These are phyloP conservation scores for Trichaptum fuscoviolaceum DNA, from an alignment of 768 basidiomycete species.

Conservation along the genomic window DNA sequence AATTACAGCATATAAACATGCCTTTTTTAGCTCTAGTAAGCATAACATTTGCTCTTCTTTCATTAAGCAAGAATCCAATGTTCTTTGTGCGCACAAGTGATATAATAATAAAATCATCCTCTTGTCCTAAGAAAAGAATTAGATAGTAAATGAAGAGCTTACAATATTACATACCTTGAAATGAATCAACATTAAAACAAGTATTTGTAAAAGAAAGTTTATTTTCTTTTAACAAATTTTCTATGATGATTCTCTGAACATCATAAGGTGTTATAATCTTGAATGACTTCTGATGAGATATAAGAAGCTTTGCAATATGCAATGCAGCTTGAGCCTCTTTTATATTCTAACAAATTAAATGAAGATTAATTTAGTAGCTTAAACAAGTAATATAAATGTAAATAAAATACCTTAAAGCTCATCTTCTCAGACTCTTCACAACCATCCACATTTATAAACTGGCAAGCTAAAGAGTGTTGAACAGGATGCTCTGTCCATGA, in stretches of 20 bases:
- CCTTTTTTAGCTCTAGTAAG: constrained; percentile 72
- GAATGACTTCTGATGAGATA: constrained; percentile 43
- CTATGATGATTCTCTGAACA: constrained; percentile 57
- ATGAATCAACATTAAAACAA: constrained; percentile 74
- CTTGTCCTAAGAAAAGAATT: constrained; percentile 54
- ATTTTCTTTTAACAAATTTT: constrained; percentile 43
- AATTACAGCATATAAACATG: constrained; percentile 70
- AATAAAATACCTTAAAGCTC: constrained; percentile 34
- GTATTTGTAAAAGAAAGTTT: constrained; percentile 59
- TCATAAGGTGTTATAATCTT: constrained; percentile 82
- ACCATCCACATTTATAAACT: constrained; percentile 56
- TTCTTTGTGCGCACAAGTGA: constrained; percentile 60
- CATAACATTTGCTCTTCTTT: constrained; percentile 82
- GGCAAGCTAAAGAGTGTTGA: constrained; percentile 41
- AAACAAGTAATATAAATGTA: not conserved
- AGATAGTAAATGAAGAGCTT: constrained; percentile 9
- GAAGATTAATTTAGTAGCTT: not conserved
- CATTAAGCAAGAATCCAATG: constrained; percentile 63
- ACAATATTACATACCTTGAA: constrained; percentile 53
- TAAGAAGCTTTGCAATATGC: constrained; percentile 51
- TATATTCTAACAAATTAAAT: constrained; percentile 42
- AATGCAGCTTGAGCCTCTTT: constrained; percentile 53
- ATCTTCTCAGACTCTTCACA: constrained; percentile 29
- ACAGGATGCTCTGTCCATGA: constrained; percentile 50
- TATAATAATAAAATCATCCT: constrained; percentile 71